A percentile compares a stretch with the other conserved stretches of the same genome.
Conservation (phyloP, 352 stramenopile species). For the Phytophthora sp. region DNA sequence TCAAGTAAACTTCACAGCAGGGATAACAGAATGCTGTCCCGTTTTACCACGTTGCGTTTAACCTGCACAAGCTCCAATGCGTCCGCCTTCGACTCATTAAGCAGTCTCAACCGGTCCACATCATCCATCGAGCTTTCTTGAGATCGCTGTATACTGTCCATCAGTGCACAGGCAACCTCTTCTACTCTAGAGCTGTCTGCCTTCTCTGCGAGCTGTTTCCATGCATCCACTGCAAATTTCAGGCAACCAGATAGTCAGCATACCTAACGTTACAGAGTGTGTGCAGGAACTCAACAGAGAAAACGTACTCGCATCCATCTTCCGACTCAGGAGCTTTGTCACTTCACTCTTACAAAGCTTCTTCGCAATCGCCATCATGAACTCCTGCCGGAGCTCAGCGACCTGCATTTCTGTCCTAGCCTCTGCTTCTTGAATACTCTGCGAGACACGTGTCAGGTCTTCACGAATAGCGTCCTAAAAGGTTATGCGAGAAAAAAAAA, state of each 20-base stretch:
- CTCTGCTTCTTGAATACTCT: constrained; percentile 29
- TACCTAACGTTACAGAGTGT: background rate
- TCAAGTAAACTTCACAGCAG: background rate
- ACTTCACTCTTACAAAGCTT: constrained; percentile 41
- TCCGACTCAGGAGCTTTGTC: constrained; percentile 41
- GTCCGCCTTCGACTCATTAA: constrained; percentile 31
- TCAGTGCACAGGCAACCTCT: constrained; percentile 33
- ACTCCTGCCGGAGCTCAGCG: constrained; percentile 27
- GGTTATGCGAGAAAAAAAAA: no score
- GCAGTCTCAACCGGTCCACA: constrained; percentile 25
- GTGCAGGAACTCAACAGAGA: background rate
- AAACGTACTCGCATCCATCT: constrained; percentile 50
- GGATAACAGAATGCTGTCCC: background rate
- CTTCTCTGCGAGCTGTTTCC: constrained; percentile 50
- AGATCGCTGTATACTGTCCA: constrained; percentile 33
- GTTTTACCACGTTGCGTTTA: constrained; percentile 50
- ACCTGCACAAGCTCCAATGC: constrained; percentile 40
- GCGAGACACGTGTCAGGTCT: constrained; percentile 10
- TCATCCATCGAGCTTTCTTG: constrained; percentile 38
- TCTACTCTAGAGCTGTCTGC: constrained; percentile 38
- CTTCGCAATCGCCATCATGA: constrained; percentile 22
- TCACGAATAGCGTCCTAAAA: constrained; percentile 17
- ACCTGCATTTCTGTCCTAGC: constrained; percentile 29
- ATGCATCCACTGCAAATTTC: constrained; percentile 36
- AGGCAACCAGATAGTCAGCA: background rate